phyloP scores from a whole-genome alignment of 108 stramenopile species.

The Pinguiococcus pyrenoidosus region DNA sequence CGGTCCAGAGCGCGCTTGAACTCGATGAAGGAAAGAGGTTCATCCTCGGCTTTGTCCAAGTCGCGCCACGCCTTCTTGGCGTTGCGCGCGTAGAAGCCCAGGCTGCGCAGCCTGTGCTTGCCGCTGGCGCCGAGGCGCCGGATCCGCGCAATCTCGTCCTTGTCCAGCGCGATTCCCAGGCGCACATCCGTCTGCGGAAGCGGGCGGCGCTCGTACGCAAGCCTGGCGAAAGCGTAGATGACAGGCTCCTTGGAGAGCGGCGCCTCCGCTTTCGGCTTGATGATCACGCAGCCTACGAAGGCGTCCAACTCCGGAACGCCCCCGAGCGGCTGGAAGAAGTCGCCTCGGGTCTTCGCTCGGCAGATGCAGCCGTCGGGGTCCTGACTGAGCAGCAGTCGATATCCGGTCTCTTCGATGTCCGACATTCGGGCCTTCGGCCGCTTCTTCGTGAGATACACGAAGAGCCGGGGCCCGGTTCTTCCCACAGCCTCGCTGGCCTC shows the following conservation, averaged over 20 bases:
- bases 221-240: slow-evolving; percentile 26
- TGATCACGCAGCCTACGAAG: slow-evolving; percentile 23
- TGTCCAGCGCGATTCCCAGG: slow-evolving; percentile 19
- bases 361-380: slow-evolving; percentile 19
- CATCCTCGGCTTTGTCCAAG: slow-evolving; percentile 11
- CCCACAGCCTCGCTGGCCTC: no score
- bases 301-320: slow-evolving; percentile 14
- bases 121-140: neutral
- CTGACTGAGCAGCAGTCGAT: slow-evolving; percentile 6
- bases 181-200: slow-evolving; percentile 12
- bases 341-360: neutral
- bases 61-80: slow-evolving; percentile 28
- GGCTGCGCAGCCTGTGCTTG: slow-evolving; percentile 8
- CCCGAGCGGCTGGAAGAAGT: slow-evolving; percentile 26
- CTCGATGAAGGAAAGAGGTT: slow-evolving; percentile 11
- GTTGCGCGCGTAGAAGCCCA: slow-evolving; percentile 12
- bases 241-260: slow-evolving; percentile 31
- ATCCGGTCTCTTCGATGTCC: slow-evolving; percentile 35
- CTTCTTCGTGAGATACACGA: slow-evolving; percentile 37
- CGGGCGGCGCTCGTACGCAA: slow-evolving; percentile 5
- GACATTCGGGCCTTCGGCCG: slow-evolving; percentile 44
- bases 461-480: no score
- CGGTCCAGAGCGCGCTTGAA: slow-evolving; percentile 26
- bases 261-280: slow-evolving; percentile 18
- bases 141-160: slow-evolving; percentile 9